Evolutionary conservation across 116 monocot genomes (phyloP).

Genomic region (Trichopus zeylanicus): DNA sequence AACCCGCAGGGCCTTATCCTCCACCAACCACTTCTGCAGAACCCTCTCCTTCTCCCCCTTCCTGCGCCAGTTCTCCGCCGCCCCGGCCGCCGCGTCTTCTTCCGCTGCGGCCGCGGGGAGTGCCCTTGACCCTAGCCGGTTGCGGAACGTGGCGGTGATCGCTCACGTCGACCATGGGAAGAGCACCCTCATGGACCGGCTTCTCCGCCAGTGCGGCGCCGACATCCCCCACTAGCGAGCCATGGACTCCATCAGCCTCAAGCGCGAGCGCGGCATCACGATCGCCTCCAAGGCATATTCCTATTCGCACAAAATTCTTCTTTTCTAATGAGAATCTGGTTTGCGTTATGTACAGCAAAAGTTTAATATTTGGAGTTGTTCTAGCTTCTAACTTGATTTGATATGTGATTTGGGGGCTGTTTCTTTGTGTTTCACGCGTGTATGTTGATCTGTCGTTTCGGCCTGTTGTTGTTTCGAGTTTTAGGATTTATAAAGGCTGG

Average conservation of each 20-base stretch:
- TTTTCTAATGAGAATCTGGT: too few relatives aligned
- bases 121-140: constrained; percentile 41
- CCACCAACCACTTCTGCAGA: background rate
- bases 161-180: constrained; percentile 98
- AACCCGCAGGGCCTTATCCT: constrained; percentile 18
- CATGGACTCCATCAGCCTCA: constrained; percentile 90
- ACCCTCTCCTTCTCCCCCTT: background rate
- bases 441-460: too few relatives aligned
- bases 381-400: too few relatives aligned
- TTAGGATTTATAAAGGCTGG: background rate
- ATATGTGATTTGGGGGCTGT: too few relatives aligned
- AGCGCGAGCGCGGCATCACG: constrained; percentile 99
- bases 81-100: constrained; percentile 18
- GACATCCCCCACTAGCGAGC: constrained; percentile 89
- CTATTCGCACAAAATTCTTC: background rate
- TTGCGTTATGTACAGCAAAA: too few relatives aligned
- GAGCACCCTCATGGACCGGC: constrained; percentile 94
- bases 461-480: too few relatives aligned
- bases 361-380: too few relatives aligned
- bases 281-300: constrained; percentile 79
- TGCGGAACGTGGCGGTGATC: constrained; percentile 92
- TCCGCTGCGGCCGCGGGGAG: constrained; percentile 17
- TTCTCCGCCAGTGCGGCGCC: constrained; percentile 93
- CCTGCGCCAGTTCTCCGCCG: constrained; percentile 11
- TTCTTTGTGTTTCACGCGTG: too few relatives aligned